Evolutionary conservation across 2,329 filamentous ascomycete genomes (phyloP).

Genomic region (Ophiostoma quercus): DNA sequence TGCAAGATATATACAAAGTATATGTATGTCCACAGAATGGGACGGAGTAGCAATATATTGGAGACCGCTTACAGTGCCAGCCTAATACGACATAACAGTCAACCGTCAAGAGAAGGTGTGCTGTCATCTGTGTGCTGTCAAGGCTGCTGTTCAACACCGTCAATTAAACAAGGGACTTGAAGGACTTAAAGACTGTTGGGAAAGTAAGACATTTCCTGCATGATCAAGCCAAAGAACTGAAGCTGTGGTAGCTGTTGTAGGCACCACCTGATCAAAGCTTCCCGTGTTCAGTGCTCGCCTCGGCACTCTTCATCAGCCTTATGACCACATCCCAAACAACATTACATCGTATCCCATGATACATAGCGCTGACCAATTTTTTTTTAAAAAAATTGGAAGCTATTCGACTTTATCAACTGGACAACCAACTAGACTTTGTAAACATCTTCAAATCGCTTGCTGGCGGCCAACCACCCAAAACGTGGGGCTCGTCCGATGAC

Average conservation of each 20-base stretch:
- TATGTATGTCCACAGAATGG: neutral
- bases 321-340: neutral
- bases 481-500: conserved; percentile 14
- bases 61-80: conserved; percentile 1
- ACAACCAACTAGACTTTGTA: neutral
- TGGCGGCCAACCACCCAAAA: conserved; percentile 6
- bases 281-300: neutral
- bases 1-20: neutral
- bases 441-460: neutral
- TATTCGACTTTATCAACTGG: neutral
- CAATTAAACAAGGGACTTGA: neutral
- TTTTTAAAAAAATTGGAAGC: neutral
- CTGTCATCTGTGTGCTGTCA: no score
- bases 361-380: neutral
- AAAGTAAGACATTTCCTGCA: neutral
- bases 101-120: neutral
- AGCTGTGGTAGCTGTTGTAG: neutral
- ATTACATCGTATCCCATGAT: neutral
- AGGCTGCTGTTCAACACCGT: neutral
- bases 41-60: neutral
- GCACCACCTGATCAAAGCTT: neutral
- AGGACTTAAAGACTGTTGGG: neutral
- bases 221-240: neutral
- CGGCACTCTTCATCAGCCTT: neutral
- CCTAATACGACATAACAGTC: neutral